These are phyloP conservation scores for Leccinum imitatum DNA, from an alignment of 768 basidiomycete genomes.

Conservation along the genomic window DNA sequence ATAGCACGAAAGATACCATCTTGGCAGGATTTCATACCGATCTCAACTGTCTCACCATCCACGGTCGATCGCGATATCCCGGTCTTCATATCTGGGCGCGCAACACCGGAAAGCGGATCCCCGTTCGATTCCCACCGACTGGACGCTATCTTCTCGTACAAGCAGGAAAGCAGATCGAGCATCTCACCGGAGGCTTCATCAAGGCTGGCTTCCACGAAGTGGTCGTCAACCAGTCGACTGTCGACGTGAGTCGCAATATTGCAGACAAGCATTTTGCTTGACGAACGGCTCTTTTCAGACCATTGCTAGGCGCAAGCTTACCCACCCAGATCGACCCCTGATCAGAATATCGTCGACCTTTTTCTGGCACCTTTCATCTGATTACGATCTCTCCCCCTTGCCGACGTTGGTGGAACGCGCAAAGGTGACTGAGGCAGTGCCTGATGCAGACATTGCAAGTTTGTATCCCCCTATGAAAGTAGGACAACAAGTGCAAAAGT, in stretches of 20 bases:
- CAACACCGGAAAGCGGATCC: constrained; percentile 87
- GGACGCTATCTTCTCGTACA: constrained; percentile 86
- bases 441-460: constrained; percentile 26
- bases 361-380: constrained; percentile 92
- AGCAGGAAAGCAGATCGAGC: constrained; percentile 94
- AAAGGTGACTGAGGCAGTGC: constrained; percentile 40
- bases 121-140: constrained; percentile 81
- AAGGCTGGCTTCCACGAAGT: constrained; percentile 96
- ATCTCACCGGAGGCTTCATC: constrained; percentile 78
- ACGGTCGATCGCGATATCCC: constrained; percentile 83
- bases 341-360: constrained; percentile 97
- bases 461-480: constrained; percentile 78
- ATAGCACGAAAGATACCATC: constrained; percentile 76
- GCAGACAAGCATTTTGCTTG: background rate
- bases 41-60: constrained; percentile 91
- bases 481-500: constrained; percentile 87
- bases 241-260: constrained; percentile 49
- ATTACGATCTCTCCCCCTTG: constrained; percentile 72
- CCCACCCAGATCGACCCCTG: constrained; percentile 73
- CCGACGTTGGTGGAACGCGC: constrained; percentile 51
- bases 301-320: constrained; percentile 56
- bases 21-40: constrained; percentile 95
- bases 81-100: constrained; percentile 86
- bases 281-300: constrained; percentile 40
- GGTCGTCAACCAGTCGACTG: constrained; percentile 78